Percentiles rank a stretch among this genome's conserved stretches.
These are phyloP conservation scores for Lunasporangiospora selenospora DNA, from an alignment of 192 early-diverging fungal genomes.

Conservation along the genomic window DNA sequence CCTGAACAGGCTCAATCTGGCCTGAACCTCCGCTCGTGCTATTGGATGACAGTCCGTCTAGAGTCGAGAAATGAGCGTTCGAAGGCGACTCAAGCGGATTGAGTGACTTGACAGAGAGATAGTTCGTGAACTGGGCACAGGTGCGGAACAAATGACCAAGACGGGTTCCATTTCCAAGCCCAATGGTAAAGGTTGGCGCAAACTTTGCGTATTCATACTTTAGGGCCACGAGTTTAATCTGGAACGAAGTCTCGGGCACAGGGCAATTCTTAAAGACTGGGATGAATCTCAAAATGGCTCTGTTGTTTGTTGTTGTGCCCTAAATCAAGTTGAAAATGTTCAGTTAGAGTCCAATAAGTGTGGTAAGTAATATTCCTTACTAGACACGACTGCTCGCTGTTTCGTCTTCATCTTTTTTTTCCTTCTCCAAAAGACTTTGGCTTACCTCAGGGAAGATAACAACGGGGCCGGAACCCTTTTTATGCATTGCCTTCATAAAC, in stretches of 20 bases:
- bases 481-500: conserved; percentile 43
- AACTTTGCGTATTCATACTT: conserved; percentile 73
- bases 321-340: conserved; percentile 10
- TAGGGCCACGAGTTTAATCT: conserved; percentile 66
- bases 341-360: no score
- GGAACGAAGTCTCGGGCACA: conserved; percentile 62
- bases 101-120: conserved; percentile 55
- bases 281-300: conserved; percentile 79
- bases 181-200: conserved; percentile 70
- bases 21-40: conserved; percentile 19
- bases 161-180: conserved; percentile 39
- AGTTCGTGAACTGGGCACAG: conserved; percentile 55
- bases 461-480: conserved; percentile 59
- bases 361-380: no score
- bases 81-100: conserved; percentile 57
- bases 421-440: not conserved
- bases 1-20: conserved; percentile 26
- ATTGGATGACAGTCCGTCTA: conserved; percentile 27
- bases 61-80: conserved; percentile 31
- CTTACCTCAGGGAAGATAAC: conserved; percentile 74
- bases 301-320: conserved; percentile 88
- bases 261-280: conserved; percentile 71
- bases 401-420: not conserved
- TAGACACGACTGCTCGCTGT: no score
- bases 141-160: conserved; percentile 30